These are phyloP conservation scores for Phytophthora tubulina DNA, from an alignment of 352 stramenopile genomes.

Conservation along the genomic window DNA sequence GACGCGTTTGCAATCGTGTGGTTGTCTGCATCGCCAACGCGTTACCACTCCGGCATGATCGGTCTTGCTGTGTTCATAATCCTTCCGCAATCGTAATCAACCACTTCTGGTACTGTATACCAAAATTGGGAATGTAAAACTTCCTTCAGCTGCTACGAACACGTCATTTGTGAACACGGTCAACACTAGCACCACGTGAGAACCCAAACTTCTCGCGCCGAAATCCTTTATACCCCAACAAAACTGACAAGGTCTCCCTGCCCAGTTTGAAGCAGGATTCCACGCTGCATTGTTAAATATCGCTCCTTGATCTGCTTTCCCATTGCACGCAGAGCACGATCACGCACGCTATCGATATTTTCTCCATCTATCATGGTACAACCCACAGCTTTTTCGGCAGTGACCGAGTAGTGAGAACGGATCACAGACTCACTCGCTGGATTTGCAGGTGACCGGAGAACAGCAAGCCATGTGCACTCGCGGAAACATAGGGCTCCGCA, in stretches of 20 bases:
- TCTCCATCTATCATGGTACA: conserved; percentile 24
- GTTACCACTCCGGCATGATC: conserved; percentile 9
- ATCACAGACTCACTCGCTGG: conserved; percentile 19
- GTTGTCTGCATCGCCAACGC: not conserved
- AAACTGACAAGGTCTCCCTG: conserved; percentile 17
- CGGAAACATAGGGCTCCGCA: conserved; percentile 29
- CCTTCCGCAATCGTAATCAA: not conserved
- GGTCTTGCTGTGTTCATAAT: not conserved
- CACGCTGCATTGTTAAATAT: conserved; percentile 28
- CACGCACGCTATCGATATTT: conserved; percentile 16
- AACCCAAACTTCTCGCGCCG: too few species aligned
- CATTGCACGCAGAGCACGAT: conserved; percentile 14
- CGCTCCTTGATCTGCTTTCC: conserved; percentile 21
- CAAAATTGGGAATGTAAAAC: too few species aligned
- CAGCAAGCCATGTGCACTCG: conserved; percentile 23
- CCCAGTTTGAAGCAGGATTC: conserved; percentile 16
- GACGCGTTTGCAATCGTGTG: not conserved
- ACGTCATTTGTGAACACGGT: not conserved
- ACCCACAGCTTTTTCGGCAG: conserved; percentile 25
- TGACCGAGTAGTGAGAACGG: conserved; percentile 17
- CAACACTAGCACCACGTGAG: too few species aligned
- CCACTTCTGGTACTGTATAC: not conserved
- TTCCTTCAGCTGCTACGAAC: not conserved
- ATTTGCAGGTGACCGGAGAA: conserved; percentile 6
- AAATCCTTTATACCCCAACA: conserved; percentile 6